Evolutionary conservation across 352 stramenopile species (phyloP).

Genomic region (Globisporangium radiosum): DNA sequence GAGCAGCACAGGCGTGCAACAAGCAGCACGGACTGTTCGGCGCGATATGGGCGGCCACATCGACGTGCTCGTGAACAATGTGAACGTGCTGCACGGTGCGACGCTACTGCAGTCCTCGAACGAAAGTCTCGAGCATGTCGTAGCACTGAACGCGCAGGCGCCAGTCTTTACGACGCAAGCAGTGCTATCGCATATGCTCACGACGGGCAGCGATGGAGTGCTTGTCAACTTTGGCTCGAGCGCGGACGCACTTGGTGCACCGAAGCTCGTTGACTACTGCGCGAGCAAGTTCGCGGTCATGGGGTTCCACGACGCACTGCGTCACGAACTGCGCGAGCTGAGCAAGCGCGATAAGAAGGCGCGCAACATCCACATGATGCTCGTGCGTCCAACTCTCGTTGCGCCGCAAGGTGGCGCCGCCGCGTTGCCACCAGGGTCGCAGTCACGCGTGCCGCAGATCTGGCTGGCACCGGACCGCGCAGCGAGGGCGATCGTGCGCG

Average conservation of each 20-base stretch:
- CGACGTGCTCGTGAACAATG: constrained; percentile 46
- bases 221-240: constrained; percentile 32
- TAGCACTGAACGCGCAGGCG: constrained; percentile 32
- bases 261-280: constrained; percentile 34
- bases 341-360: constrained; percentile 8
- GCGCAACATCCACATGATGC: constrained; percentile 8
- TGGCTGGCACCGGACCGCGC: constrained; percentile 13
- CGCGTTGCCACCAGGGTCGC: background rate
- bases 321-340: constrained; percentile 22
- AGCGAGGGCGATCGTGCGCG: constrained; percentile 13
- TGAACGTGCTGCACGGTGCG: constrained; percentile 34
- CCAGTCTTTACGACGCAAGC: constrained; percentile 34
- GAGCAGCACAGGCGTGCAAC: constrained; percentile 14
- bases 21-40: constrained; percentile 3
- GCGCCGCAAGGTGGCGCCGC: background rate
- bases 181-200: constrained; percentile 40
- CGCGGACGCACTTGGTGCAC: constrained; percentile 23
- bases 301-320: constrained; percentile 35
- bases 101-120: constrained; percentile 23
- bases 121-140: constrained; percentile 17
- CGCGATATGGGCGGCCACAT: constrained; percentile 14
- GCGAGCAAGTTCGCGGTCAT: constrained; percentile 40
- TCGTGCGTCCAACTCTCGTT: constrained; percentile 14
- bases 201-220: constrained; percentile 15
- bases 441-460: constrained; percentile 1